phyloP scores from a whole-genome alignment of 139 green algal genomes.

The Axilococcus clingmanii region DNA sequence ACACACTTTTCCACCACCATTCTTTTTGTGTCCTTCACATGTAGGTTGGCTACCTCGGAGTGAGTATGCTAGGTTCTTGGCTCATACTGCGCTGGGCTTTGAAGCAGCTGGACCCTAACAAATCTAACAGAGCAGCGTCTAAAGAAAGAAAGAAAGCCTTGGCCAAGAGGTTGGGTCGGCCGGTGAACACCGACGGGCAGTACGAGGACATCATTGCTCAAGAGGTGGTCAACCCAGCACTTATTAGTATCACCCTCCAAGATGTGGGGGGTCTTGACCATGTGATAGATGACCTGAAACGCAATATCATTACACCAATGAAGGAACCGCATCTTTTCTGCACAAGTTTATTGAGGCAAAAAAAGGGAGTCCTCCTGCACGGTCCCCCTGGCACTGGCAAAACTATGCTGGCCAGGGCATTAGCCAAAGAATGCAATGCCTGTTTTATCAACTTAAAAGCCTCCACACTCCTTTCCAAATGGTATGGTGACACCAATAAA shows the following conservation, averaged over 20 bases:
- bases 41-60: slow-evolving; percentile 32
- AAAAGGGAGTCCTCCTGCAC: slow-evolving; percentile 83
- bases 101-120: slow-evolving; percentile 26
- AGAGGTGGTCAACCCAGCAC: slow-evolving; percentile 74
- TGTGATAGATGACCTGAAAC: slow-evolving; percentile 47
- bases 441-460: slow-evolving; percentile 92
- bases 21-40: not conserved
- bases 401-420: slow-evolving; percentile 86
- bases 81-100: slow-evolving; percentile 33
- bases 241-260: slow-evolving; percentile 64
- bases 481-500: slow-evolving; percentile 90
- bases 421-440: slow-evolving; percentile 78
- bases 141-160: slow-evolving; percentile 29
- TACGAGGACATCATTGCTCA: slow-evolving; percentile 60
- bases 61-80: slow-evolving; percentile 25
- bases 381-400: slow-evolving; percentile 89
- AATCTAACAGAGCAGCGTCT: slow-evolving; percentile 10
- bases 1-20: too few species aligned
- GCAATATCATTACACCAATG: slow-evolving; percentile 77
- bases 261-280: slow-evolving; percentile 70
- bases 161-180: slow-evolving; percentile 19
- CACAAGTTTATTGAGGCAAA: slow-evolving; percentile 65
- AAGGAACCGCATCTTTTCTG: slow-evolving; percentile 61
- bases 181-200: slow-evolving; percentile 26
- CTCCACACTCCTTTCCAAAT: slow-evolving; percentile 83